Conservation (phyloP, 805 yeast genomes). For the Kregervanrija fluxuum region DNA sequence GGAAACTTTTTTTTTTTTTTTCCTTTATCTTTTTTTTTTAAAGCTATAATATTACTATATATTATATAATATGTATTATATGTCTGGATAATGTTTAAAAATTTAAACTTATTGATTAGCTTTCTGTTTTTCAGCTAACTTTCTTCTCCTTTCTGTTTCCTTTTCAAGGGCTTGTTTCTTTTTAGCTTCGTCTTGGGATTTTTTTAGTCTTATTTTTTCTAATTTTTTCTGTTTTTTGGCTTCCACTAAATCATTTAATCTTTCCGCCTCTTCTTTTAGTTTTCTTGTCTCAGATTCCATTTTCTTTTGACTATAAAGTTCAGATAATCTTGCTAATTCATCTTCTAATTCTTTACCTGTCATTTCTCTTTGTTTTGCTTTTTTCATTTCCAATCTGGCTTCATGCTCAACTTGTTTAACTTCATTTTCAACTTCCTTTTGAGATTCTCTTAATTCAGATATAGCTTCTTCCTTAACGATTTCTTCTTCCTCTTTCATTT, state of each 20-base stretch:
- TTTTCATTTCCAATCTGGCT: conserved; percentile 16
- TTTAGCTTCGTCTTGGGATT: conserved; percentile 15
- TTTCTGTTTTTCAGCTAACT: conserved; percentile 4
- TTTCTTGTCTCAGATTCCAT: conserved; percentile 12
- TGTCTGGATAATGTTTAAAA: background rate
- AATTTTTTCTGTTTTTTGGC: conserved; percentile 19
- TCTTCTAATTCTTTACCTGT: conserved; percentile 3
- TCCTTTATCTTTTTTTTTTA: background rate
- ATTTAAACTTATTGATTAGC: background rate
- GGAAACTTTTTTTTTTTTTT: background rate
- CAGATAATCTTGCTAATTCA: conserved; percentile 23
- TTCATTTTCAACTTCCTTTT: conserved; percentile 27
- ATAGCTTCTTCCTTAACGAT: conserved; percentile 22
- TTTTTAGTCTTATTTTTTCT: conserved; percentile 12
- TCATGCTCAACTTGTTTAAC: conserved; percentile 6
- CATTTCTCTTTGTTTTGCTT: conserved; percentile 12
- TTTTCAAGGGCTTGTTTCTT: conserved; percentile 23
- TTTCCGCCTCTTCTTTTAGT: conserved; percentile 22
- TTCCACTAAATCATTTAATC: conserved; percentile 23
- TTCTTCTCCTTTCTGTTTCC: conserved; percentile 23
- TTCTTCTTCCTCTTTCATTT: background rate
- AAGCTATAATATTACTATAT: background rate
- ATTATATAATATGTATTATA: too few relatives aligned
- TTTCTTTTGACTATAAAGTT: conserved; percentile 11
- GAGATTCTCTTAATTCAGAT: conserved; percentile 21